phyloP scores from a whole-genome alignment of 495 filamentous ascomycete species.

The Penicillium verhagenii region DNA sequence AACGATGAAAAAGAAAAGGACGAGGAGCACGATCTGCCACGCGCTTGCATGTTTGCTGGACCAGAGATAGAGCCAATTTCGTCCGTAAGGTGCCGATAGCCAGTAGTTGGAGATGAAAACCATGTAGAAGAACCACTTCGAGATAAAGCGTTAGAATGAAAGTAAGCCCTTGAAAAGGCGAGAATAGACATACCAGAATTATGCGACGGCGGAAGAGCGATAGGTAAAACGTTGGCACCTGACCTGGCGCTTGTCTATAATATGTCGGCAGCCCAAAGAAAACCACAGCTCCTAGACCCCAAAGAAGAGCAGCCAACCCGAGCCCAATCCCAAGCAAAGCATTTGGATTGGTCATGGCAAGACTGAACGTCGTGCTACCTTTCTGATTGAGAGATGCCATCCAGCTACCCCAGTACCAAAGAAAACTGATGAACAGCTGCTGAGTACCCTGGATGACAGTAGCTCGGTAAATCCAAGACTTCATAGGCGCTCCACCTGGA shows the following conservation, averaged over 20 bases:
- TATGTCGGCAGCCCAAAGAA: constrained; percentile 48
- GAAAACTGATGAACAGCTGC: constrained; percentile 46
- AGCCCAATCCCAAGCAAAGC: constrained; percentile 49
- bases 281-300: constrained; percentile 17
- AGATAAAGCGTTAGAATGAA: constrained; percentile 7
- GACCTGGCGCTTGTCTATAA: constrained; percentile 61
- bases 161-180: neutral
- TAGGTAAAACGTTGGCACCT: constrained; percentile 57
- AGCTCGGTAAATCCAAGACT: constrained; percentile 50
- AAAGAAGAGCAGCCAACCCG: constrained; percentile 51
- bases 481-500: constrained; percentile 42
- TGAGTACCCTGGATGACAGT: constrained; percentile 50
- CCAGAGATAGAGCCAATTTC: constrained; percentile 53
- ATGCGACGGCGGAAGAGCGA: constrained; percentile 57
- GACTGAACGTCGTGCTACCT: constrained; percentile 20
- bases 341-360: constrained; percentile 23
- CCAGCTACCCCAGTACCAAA: constrained; percentile 54
- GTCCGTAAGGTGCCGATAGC: constrained; percentile 48
- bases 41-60: constrained; percentile 37
- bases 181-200: constrained; percentile 37
- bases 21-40: constrained; percentile 46
- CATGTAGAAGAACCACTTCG: constrained; percentile 26
- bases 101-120: constrained; percentile 40
- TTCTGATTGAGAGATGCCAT: constrained; percentile 34
- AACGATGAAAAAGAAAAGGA: constrained; percentile 45